Base-by-base conservation (phyloP, 768 basidiomycete genomes). In the Cyclocybe aegerita region DNA sequence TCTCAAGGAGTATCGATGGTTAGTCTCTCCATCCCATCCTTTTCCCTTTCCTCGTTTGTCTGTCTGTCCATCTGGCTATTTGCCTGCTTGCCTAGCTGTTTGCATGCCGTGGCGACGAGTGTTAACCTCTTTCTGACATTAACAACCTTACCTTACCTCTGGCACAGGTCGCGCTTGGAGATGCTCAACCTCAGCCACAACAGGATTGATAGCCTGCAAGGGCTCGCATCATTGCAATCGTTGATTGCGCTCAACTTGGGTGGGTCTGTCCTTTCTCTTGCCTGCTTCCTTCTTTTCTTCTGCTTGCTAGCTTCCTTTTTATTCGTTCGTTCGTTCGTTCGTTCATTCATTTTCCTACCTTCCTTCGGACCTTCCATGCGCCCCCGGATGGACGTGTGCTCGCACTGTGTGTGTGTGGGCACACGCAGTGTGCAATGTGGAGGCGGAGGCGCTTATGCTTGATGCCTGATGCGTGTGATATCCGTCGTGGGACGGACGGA, bases 121-220 rank as follows among this genome's bases (percentile, higher is more conserved):
- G 3, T 23, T 23, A 23, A 23, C 23, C 23, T 23, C 23, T 23
- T 23, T 23, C 23, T 23, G 23, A 23, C 4, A 23, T 23, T 23
- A 23, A 23, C 23, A 23, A 23, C 23, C 23, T 4, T 23, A 23
- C 2, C 23, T 4, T 23, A 23, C 23, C 23, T 23, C 23, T 23
- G 23, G 23, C 23, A 23, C 23, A 23, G 23, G 23, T 23, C 72
- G 30, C 44, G 44, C 2, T 9, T 97, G 60, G 93, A 97, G 70
- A 80, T 85, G 74, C 70, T 98, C 41, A 87, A 95, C 64, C 60
- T 95, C 57, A 85, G 90, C 64, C 75, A 83, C 45, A 98, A 98
- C 65, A 68, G 77, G 63, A 62, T 98, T 46, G 70, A 70, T 54
- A 70, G 61, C 46, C 65, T 96, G 56, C 58, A 60, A 29, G 87